Conservation (phyloP, 805 yeast genomes). For the Saccharomycopsis amapae region DNA sequence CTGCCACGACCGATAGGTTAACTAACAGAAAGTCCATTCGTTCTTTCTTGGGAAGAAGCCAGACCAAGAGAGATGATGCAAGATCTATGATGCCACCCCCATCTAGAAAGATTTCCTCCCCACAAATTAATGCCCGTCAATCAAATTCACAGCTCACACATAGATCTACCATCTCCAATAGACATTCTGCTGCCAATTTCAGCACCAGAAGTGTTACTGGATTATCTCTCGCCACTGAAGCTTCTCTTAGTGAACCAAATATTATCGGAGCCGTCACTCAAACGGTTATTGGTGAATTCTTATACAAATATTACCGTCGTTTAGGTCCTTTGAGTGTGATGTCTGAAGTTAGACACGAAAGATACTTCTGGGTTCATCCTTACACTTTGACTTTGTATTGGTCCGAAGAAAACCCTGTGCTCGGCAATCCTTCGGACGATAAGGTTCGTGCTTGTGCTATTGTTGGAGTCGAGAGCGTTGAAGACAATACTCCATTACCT, state of each 20-base stretch:
- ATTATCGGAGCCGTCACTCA: constrained; percentile 86
- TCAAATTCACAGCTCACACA: constrained; percentile 16
- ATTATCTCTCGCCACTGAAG: constrained; percentile 43
- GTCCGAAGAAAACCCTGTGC: constrained; percentile 74
- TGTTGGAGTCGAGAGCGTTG: constrained; percentile 67
- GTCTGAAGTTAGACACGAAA: constrained; percentile 76
- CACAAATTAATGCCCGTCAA: background rate
- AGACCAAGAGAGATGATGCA: background rate
- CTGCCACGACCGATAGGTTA: background rate
- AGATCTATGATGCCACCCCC: constrained; percentile 11
- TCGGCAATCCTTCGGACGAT: constrained; percentile 56
- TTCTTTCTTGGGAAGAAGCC: constrained; percentile 10
- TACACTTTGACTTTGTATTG: constrained; percentile 86
- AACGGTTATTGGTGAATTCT: constrained; percentile 86
- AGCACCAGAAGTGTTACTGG: constrained; percentile 30
- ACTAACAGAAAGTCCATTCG: constrained; percentile 15
- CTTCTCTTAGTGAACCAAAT: constrained; percentile 57
- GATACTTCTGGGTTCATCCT: constrained; percentile 96
- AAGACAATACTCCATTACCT: constrained; percentile 81
- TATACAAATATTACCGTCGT: constrained; percentile 77
- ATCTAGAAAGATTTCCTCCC: constrained; percentile 12
- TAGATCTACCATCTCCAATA: constrained; percentile 21
- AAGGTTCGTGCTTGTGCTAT: constrained; percentile 79
- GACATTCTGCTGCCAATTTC: constrained; percentile 21
- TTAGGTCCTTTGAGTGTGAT: constrained; percentile 65